Evolutionary conservation across 2,329 filamentous ascomycete species (phyloP).

Genomic region (Thermothelomyces thermophilus): DNA sequence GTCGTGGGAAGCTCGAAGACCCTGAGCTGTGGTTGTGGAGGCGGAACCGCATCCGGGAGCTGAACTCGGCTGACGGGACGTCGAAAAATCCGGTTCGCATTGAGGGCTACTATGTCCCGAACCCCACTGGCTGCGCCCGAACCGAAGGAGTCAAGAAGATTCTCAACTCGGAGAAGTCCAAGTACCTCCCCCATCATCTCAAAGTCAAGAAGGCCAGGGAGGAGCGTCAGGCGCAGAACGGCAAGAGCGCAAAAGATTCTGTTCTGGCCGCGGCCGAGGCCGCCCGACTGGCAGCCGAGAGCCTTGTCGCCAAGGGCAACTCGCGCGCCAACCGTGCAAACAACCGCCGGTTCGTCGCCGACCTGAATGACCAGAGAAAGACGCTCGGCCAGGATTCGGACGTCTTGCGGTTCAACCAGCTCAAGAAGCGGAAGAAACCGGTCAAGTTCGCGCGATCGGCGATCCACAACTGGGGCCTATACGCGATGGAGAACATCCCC

Average conservation of each 20-base stretch:
- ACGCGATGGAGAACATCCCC: slow-evolving; percentile 93
- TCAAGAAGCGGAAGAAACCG: slow-evolving; percentile 99
- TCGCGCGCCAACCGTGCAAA: slow-evolving; percentile 93
- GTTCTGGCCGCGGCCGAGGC: slow-evolving; percentile 60
- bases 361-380: slow-evolving; percentile 92
- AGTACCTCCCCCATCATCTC: slow-evolving; percentile 95
- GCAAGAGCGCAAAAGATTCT: slow-evolving; percentile 58
- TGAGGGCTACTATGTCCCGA: slow-evolving; percentile 73
- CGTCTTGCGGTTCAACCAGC: slow-evolving; percentile 93
- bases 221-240: slow-evolving; percentile 71
- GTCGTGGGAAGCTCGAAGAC: slow-evolving; percentile 39
- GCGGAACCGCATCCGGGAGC: slow-evolving; percentile 48
- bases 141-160: slow-evolving; percentile 96
- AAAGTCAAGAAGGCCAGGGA: slow-evolving; percentile 89
- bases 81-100: slow-evolving; percentile 35
- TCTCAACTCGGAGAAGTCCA: slow-evolving; percentile 93
- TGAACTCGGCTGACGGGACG: slow-evolving; percentile 39
- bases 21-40: slow-evolving; percentile 53
- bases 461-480: slow-evolving; percentile 98
- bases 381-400: slow-evolving; percentile 77
- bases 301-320: slow-evolving; percentile 76
- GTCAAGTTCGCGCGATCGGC: slow-evolving; percentile 96
- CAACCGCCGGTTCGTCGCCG: slow-evolving; percentile 87
- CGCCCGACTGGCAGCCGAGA: slow-evolving; percentile 68
- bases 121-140: slow-evolving; percentile 74